Base-by-base conservation (phyloP, 1,284 basidiomycete genomes). In the Rhodotorula sp. region DNA sequence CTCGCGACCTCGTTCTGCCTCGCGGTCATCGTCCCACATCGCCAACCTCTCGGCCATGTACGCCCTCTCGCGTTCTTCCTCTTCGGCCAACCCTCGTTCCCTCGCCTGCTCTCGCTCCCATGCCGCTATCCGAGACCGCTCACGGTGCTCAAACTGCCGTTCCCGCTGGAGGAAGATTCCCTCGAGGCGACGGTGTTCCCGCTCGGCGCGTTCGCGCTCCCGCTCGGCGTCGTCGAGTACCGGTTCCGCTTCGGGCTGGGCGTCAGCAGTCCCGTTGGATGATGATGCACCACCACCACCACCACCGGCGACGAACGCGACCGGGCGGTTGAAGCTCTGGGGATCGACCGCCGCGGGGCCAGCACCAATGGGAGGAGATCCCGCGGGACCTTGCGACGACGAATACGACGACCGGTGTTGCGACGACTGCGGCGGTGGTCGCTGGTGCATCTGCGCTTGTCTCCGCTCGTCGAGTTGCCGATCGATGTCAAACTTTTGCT, bases 121-220 rank as follows among this genome's bases (percentile, higher is more conserved):
- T 22, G 57, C 68, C 29, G 65, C 70, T 17, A 75, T 68, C n/a
- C 77, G 63, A 5, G 58, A 68, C 37, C 76, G 62, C 44, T 79
- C 78, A 14, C 75, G 66, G 30, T 68, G 58, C 60, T 79, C 77
- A 45, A 73, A 72, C 42, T 74, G 64, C 6, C 77, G 67, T 26
- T 73, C 67, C 29, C 73, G 71, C 67, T 76, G 72, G n/a, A 30
- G 14, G 62, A 68, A 74, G 30, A 69, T 33, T 14, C 46, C 61
- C 48, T 76, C 73, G 8, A 57, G 66, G 37, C 71, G 69, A 18
- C 71, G 67, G 20, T 55, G 49, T 48, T 66, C 73, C 53, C 68
- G 58, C 64, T 75, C 71, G 0, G 64, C 64, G n/a, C 75, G 62
- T 30, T 75, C 71, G 58, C 75, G 30, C 30, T 75, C 73, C 30